Base-by-base conservation (phyloP, 176 grass and related monocot species). In the Dendrocalamus sinicus region DNA sequence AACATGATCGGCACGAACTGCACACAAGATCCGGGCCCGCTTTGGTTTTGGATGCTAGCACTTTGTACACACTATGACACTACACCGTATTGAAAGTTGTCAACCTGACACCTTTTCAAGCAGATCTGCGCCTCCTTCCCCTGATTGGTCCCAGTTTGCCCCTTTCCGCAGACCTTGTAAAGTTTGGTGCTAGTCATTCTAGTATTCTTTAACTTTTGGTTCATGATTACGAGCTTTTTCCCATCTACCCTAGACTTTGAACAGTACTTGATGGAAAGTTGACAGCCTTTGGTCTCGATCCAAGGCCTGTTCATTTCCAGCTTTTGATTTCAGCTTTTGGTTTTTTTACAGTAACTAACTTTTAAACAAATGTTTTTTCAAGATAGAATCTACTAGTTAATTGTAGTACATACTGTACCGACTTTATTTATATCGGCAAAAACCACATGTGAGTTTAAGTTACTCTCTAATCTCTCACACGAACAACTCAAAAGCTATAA, bases 101-200 rank as follows among this genome's bases (percentile, higher is more conserved):
- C 80, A 76, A 89, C 84, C 75, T 87, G 62, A 88, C 61, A 80
- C 32, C 83, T 92, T 90, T 86, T 66, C 77, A 54, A 86, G 83
- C 68, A 84, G 89, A 89, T 80, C 84, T 83, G 84, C 28, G 2
- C 40, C 73, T 55, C 59, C 75, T 53, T 20, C 64, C 84, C 28
- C 58, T 67, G 67, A 72, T 67, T 88, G 87, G 88, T 81, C 85
- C 86, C 81, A 79, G 37, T 90, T 85, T 85, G 73, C 37, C 58
- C 77, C 46, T 79, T 92, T 86, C 88, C 30, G 57, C 82, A 83
- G 73, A 83, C 73, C 78, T 73, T 45, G 74, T 64, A 63, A 91
- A 90, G 70, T 70, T 76, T 74, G 72, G 66, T 55, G 60, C 85
- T 61, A 70, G 70, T 91, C 81, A 67, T 54, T 67, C 73, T 86